phyloP scores from a whole-genome alignment of 805 yeast genomes.

The Grigorovia humatica region DNA sequence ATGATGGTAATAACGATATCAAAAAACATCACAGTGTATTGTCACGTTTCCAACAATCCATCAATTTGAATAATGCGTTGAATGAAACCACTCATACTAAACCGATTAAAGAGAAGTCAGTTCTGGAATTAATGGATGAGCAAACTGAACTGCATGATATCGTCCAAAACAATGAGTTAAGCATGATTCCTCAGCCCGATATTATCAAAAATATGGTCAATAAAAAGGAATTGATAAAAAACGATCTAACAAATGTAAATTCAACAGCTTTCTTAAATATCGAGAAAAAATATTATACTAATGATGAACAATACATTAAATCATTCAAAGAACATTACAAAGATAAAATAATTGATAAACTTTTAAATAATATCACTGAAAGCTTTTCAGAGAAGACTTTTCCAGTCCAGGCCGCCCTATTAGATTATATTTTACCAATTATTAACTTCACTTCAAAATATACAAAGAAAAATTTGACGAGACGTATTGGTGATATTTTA shows the following conservation, averaged over 20 bases:
- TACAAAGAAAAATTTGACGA: constrained; percentile 36
- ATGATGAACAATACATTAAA: constrained; percentile 18
- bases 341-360: constrained; percentile 15
- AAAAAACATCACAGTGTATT: constrained; percentile 29
- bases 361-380: constrained; percentile 24
- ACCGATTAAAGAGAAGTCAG: neutral
- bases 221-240: neutral
- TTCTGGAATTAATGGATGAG: constrained; percentile 18
- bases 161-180: constrained; percentile 33
- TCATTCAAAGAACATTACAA: constrained; percentile 9
- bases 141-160: constrained; percentile 12
- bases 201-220: neutral
- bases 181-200: constrained; percentile 80
- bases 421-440: constrained; percentile 20
- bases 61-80: constrained; percentile 25
- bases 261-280: constrained; percentile 25
- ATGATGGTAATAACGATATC: constrained; percentile 10
- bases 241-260: constrained; percentile 28
- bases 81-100: constrained; percentile 8
- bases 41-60: constrained; percentile 40
- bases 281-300: constrained; percentile 17
- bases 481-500: constrained; percentile 59
- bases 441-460: constrained; percentile 16
- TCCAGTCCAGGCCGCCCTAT: constrained; percentile 26
- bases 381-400: constrained; percentile 21